Base-by-base conservation (phyloP, 2,329 filamentous ascomycete genomes). In the Claviceps paspali region DNA sequence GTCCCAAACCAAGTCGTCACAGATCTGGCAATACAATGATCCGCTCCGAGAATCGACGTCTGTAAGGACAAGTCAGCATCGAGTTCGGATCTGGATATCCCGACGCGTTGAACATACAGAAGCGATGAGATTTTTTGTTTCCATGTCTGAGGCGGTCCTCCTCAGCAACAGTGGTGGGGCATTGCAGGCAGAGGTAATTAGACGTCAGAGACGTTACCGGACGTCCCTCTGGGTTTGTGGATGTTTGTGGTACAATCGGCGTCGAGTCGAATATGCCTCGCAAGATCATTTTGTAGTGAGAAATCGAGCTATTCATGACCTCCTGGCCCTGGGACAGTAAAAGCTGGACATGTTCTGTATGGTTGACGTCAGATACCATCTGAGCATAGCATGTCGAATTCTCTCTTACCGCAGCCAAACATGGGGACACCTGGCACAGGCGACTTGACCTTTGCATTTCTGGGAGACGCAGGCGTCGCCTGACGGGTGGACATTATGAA, bases 1-100 rank as follows among this genome's bases (percentile, higher is more conserved):
- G 47, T 91, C 83, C 68, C 82, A 88, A 23, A 91, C 78, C 45
- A 84, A 76, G 53, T 91, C 83, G 51, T 82, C 73, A 52, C 83
- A 91, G 52, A 84, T 77, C 45, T 85, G 79, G 55, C 83, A 91
- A 57, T 80, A 88, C 6, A 91, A 62, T 35, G 75, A 70, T 28
- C 82, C 83, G 46, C 71, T 79, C 41, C 76, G 68, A 18, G 82
- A 88, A 51, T 91, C 83, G 28, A 87, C 79, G 52, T 81, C 82
- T 86, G n/a, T 47, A 15, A 29, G 36, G 35, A n/a, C 48, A 15
- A 18, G 51, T 58, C 42, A 61, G 50, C 43, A 36, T 18, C n/a
- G 12, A 15, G 6, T 36, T 11, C 14, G 23, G 18, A 28, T 15
- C 22, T 34, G 5, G 23, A 15, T 27, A 10, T 10, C 18, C 10